Evolutionary conservation across 768 basidiomycete species (phyloP).

Genomic region (Vararia minispora): DNA sequence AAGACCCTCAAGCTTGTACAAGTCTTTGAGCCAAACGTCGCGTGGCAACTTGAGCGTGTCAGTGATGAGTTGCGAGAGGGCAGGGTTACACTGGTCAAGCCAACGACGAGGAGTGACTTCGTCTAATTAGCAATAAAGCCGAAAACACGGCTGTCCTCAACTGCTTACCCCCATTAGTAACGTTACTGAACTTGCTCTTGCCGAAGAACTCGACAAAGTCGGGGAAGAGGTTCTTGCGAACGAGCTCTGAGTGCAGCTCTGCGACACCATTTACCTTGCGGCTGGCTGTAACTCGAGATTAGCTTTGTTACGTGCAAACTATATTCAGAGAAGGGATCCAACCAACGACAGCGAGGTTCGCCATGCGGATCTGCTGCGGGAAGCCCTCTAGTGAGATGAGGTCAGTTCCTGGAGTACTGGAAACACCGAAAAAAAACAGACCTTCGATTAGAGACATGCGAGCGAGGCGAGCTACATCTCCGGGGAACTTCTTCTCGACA

Average conservation of each 20-base stretch:
- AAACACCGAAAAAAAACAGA: constrained; percentile 15
- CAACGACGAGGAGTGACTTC: constrained; percentile 86
- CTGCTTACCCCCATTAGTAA: constrained; percentile 81
- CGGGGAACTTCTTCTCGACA: constrained; percentile 86
- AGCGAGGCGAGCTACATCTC: constrained; percentile 65
- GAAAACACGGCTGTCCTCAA: not conserved
- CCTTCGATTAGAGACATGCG: constrained; percentile 94
- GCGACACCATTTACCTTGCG: constrained; percentile 94
- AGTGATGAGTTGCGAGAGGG: constrained; percentile 76
- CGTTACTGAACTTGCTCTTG: constrained; percentile 80
- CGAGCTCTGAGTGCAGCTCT: constrained; percentile 87
- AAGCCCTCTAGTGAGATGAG: constrained; percentile 49
- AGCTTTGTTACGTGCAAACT: too few species aligned
- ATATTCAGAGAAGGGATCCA: too few species aligned
- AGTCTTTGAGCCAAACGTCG: constrained; percentile 76
- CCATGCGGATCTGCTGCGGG: constrained; percentile 85
- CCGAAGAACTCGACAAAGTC: constrained; percentile 95
- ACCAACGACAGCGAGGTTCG: constrained; percentile 83
- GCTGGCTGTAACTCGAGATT: constrained; percentile 33
- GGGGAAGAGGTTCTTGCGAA: constrained; percentile 71
- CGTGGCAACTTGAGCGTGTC: constrained; percentile 67
- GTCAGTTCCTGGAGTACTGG: not conserved
- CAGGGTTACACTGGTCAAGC: constrained; percentile 92
- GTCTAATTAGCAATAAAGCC: not conserved
- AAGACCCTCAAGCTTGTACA: constrained; percentile 68